Percentiles rank a stretch among this genome's conserved stretches.
Evolutionary conservation across 1,139 yeast genomes (phyloP).

Genomic region (Suhomyces yuchorum): DNA sequence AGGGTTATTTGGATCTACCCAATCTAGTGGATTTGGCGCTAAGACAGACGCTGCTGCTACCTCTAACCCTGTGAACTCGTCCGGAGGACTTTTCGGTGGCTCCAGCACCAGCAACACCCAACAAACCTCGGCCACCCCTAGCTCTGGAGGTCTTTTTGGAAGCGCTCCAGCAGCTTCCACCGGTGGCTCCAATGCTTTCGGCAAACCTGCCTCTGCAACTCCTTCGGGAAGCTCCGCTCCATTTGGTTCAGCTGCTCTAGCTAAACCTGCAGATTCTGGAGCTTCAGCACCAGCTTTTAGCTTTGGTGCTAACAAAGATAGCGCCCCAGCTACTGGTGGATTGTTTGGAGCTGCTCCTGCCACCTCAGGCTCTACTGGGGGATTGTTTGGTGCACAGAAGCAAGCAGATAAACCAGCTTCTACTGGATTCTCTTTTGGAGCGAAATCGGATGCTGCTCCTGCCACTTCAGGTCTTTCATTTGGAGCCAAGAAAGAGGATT

Average conservation of each 20-base stretch:
- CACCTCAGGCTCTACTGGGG: conserved; percentile 15
- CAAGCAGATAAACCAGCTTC: conserved; percentile 9
- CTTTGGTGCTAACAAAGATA: conserved; percentile 16
- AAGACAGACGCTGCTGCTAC: background rate
- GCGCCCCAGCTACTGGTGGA: conserved; percentile 19
- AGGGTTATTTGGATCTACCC: conserved; percentile 23
- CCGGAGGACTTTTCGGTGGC: conserved; percentile 6
- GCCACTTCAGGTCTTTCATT: conserved; percentile 23
- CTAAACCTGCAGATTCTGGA: conserved; percentile 14
- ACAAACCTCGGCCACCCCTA: conserved; percentile 11
- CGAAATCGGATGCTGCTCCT: conserved; percentile 3
- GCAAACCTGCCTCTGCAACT: conserved; percentile 1
- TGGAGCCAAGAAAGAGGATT: conserved; percentile 25
- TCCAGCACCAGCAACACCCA: conserved; percentile 8
- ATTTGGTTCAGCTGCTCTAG: background rate
- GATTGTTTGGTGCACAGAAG: conserved; percentile 20
- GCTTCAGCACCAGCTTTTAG: conserved; percentile 14
- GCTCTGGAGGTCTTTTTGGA: conserved; percentile 15
- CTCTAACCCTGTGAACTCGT: background rate
- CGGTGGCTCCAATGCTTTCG: conserved; percentile 28
- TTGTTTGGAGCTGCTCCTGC: conserved; percentile 24
- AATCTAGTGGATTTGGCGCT: conserved; percentile 8
- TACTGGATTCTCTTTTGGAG: conserved; percentile 20
- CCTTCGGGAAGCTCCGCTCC: conserved; percentile 6
- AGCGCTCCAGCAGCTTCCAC: conserved; percentile 19